Percentiles rank a stretch among this genome's conserved stretches.
phyloP scores from a whole-genome alignment of 2,329 filamentous ascomycete species.

The Exophiala mesophila region DNA sequence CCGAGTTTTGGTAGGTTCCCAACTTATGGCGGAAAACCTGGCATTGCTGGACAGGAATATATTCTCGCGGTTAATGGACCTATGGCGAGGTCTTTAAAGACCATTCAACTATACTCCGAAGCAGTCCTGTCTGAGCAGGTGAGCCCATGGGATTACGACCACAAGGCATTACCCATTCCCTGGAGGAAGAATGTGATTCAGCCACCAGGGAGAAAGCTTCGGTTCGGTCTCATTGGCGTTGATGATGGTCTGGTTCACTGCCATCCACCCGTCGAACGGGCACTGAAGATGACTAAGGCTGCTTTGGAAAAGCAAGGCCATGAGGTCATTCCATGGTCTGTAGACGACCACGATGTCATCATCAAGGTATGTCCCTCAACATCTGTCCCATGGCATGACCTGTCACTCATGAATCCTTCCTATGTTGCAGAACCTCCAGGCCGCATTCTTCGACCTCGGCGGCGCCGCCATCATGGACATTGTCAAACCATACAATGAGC shows the following conservation, averaged over 20 bases:
- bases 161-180: slow-evolving; percentile 36
- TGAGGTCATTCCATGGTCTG: slow-evolving; percentile 32
- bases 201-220: slow-evolving; percentile 33
- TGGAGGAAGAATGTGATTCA: slow-evolving; percentile 34
- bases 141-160: slow-evolving; percentile 36
- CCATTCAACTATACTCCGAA: slow-evolving; percentile 34
- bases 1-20: slow-evolving; percentile 38
- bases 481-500: slow-evolving; percentile 28
- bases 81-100: slow-evolving; percentile 34
- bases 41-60: slow-evolving; percentile 37
- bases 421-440: slow-evolving; percentile 31
- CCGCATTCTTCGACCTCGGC: slow-evolving; percentile 26
- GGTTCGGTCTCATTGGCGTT: slow-evolving; percentile 35
- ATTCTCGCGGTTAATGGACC: slow-evolving; percentile 37
- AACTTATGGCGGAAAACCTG: slow-evolving; percentile 33
- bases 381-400: no score
- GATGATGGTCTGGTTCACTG: slow-evolving; percentile 34
- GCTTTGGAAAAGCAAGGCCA: slow-evolving; percentile 35
- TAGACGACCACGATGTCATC: slow-evolving; percentile 32
- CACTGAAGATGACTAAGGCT: slow-evolving; percentile 31
- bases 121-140: slow-evolving; percentile 31
- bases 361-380: slow-evolving; percentile 12
- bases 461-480: slow-evolving; percentile 27
- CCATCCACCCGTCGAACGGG: slow-evolving; percentile 37
- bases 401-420: no score